Evolutionary conservation across 2,329 filamentous ascomycete species (phyloP), one percentile per base, ranked within the genome.

Genomic region (Diatrype stigma): DNA sequence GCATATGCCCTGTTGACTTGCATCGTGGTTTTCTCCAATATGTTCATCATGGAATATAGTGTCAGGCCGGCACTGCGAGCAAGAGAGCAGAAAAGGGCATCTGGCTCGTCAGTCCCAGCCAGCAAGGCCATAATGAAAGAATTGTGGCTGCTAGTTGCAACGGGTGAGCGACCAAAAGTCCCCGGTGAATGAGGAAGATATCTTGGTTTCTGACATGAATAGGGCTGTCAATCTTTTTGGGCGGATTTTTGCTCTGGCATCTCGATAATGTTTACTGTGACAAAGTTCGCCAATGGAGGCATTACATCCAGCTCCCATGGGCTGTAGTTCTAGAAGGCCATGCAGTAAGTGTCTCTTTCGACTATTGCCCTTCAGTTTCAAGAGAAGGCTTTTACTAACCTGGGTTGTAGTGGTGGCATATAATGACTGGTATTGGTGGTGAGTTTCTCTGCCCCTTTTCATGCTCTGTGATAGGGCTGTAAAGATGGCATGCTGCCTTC

Each of bases 231-330:
- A 76, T 89, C 56, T 95, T 95, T 66, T 67, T 94, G 14, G 78
- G 82, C 0, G 90, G 89, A 0, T 95, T 90, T 63, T 72, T 76
- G 5, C 79, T 95, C 49, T 95, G 90, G 90, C 85, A 80, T 49
- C 63, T 95, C 48, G 90, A 96, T 65, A 94, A 90, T 56, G 72
- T 78, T n/a, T 89, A 85, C 65, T 95, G 90, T 67, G 73, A 74
- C 23, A 78, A 75, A 28, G 70, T 94, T 53, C 79, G 84, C 19
- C 66, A 64, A 42, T 89, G 84, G 82, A 79, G 90, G 49, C 79
- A 84, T 48, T 70, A 80, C 44, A 70, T 94, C 30, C 85, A 87
- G 12, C 74, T 95, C 57, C 90, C 90, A 0, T 94, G 90, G 89
- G 87, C 89, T 1, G 75, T 92, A 14, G 55, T 94, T 6, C 76